Base-by-base conservation (phyloP, 805 yeast species). In the Myxozyma mucilagina region DNA sequence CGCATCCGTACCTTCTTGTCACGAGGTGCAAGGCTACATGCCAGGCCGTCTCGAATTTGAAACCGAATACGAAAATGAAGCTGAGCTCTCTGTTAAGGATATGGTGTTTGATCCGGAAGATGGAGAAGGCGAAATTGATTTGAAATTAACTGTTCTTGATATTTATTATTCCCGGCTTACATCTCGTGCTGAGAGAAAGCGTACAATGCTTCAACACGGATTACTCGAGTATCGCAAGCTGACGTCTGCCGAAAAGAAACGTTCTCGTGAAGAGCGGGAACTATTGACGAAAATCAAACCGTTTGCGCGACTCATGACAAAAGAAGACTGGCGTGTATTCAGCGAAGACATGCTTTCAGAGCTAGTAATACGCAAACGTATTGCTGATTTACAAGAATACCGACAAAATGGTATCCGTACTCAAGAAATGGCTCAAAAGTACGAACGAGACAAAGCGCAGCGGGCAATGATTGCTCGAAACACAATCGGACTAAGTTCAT, bases 11-110 rank as follows among this genome's bases (percentile, higher is more conserved):
- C 99, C 99, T 0, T 81, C 94, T 59, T 92, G 98, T 76, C 97
- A 96, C 71, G 98, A 96, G 70, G 84, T 94, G 63, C 98, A 94
- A 73, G 97, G 97, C 2, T 94, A 86, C 73, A 94, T 94, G 99
- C 99, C 99, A 43, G 99, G 98, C 47, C 84, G 99, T 70, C 78
- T 94, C 63, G 99, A 94, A 74, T 94, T 94, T 73, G 99, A 94
- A 70, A 90, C 87, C 61, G 99, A 94, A 73, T 91, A 89, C 43
- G 99, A 94, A 72, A 94, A 94, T 70, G 99, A 94, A 58, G 98
- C 99, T 0, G 99, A 94, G 74, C 80, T 87, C 58, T 86, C 94
- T 0, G 90, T 94, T 18, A 94, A 94, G 71, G 99, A 94, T 72
- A 90, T 94, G 96, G 82, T 87, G 1, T 94, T 96, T 71, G 98